Evolutionary conservation across 1,284 basidiomycete species (phyloP), one percentile per base, ranked within the genome.

Genomic region (Ganoderma resinaceum): DNA sequence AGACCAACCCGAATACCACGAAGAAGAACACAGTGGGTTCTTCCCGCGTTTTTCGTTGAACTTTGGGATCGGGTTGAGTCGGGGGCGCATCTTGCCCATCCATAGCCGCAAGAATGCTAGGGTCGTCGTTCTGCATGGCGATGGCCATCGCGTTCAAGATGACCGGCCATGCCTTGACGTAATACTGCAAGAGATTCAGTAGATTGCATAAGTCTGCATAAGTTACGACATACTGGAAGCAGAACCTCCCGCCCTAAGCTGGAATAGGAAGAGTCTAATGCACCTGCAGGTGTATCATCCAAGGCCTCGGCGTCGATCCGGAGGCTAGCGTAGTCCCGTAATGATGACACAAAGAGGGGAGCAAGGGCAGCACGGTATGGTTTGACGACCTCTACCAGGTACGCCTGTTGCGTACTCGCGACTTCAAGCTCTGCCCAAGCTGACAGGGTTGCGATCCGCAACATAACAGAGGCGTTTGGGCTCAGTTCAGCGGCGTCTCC

Each of bases 371-470:
- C 81, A 42, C 92, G 84, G 77, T 98, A 91, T 4, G 97, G 96
- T 74, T 91, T 87, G 62, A 99, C 87, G 1, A 99, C 94, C 26
- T 92, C 86, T 35, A 87, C 82, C 7, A 99, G 86, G 79, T 98
- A 98, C 0, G 80, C 76, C 76, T 97, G 95, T 43, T 88, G 84
- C 0, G 85, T 79, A 69, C 91, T 92, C 0, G 97, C 91, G 2
- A 96, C 87, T 77, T 97, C 90, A 14, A 99, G 85, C 77, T 98
- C 92, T 18, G 97, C 97, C 97, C 97, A 99, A 0, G 97, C 98
- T 0, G 95, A 93, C 37, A 99, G 84, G 6, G 95, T 95, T 0
- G 97, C 96, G 42, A 99, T 94, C 67, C 96, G 91, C 65, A 99
- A 84, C 95, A 98, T 98, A 46, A 96, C 93, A 0, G 95, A 94